Percentiles rank a stretch among this genome's conserved stretches.
Evolutionary conservation across 306 rosid genomes (phyloP).

Genomic region (Cucurbita argyrosperma): DNA sequence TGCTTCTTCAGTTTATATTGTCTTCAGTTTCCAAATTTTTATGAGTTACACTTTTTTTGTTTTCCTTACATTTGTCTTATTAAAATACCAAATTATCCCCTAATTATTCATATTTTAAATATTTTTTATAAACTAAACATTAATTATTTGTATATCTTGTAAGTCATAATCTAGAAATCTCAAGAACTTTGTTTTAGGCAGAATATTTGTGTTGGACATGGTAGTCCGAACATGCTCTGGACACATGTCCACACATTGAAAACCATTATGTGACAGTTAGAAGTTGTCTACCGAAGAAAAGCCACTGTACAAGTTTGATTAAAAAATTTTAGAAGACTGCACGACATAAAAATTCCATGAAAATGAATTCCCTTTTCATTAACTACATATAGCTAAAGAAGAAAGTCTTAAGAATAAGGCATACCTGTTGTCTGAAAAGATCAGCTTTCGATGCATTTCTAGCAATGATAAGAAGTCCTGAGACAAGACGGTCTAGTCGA

Average conservation of each 20-base stretch:
- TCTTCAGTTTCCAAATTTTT: no score
- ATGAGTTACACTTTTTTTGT: no score
- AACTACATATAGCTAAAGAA: neutral
- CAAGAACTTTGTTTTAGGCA: no score
- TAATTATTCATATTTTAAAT: no score
- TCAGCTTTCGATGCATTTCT: constrained; percentile 83
- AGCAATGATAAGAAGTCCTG: constrained; percentile 89
- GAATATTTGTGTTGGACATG: no score
- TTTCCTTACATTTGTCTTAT: no score
- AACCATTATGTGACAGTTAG: neutral
- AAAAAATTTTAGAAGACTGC: neutral
- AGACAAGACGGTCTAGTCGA: constrained; percentile 88
- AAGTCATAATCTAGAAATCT: no score
- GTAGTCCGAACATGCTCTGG: no score
- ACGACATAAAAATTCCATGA: neutral
- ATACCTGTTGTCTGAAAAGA: constrained; percentile 74
- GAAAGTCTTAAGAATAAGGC: neutral
- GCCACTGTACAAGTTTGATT: neutral
- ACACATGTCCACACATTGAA: neutral
- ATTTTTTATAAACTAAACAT: no score
- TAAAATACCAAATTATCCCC: no score
- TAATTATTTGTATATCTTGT: no score
- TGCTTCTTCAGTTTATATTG: no score
- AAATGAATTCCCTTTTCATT: neutral
- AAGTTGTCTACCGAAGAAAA: neutral